Conservation (phyloP, 1,284 basidiomycete genomes). For the Ganoderma meredithae region DNA sequence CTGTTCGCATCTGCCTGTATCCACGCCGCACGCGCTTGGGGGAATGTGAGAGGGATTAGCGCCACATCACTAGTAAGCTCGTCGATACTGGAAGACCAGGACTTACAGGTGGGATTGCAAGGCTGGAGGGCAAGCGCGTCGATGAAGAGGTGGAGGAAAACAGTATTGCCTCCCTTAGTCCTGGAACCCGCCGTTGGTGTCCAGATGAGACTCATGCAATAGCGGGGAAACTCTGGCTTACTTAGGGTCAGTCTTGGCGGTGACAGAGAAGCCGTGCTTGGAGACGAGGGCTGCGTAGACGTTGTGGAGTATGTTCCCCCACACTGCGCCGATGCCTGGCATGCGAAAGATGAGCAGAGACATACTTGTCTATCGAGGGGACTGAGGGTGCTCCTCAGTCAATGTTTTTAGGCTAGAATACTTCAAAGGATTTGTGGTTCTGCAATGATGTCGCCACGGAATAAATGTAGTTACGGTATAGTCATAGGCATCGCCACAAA, state of each 20-base stretch:
- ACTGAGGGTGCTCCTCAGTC: slow-evolving; percentile 45
- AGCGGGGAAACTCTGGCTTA: not conserved
- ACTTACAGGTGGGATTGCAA: slow-evolving; percentile 54
- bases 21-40: slow-evolving; percentile 55
- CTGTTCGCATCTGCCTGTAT: slow-evolving; percentile 22
- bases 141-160: slow-evolving; percentile 57
- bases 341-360: not conserved
- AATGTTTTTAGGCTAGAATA: slow-evolving; percentile 45
- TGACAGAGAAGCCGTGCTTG: slow-evolving; percentile 50
- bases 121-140: slow-evolving; percentile 57
- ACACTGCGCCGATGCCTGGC: slow-evolving; percentile 55
- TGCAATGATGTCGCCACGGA: not conserved
- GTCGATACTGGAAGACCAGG: too few relatives aligned
- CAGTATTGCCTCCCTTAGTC: slow-evolving; percentile 52
- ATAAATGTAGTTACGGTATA: too few relatives aligned
- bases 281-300: slow-evolving; percentile 55
- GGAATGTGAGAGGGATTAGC: slow-evolving; percentile 21
- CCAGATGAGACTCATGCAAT: slow-evolving; percentile 3
- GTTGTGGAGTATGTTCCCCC: slow-evolving; percentile 63
- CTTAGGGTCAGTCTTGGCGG: slow-evolving; percentile 43
- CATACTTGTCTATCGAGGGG: not conserved
- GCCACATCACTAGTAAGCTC: too few relatives aligned
- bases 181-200: slow-evolving; percentile 15
- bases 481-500: slow-evolving; percentile 26
- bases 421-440: slow-evolving; percentile 23